phyloP scores from a whole-genome alignment of 495 filamentous ascomycete species.

The Aspergillus nidulans region DNA sequence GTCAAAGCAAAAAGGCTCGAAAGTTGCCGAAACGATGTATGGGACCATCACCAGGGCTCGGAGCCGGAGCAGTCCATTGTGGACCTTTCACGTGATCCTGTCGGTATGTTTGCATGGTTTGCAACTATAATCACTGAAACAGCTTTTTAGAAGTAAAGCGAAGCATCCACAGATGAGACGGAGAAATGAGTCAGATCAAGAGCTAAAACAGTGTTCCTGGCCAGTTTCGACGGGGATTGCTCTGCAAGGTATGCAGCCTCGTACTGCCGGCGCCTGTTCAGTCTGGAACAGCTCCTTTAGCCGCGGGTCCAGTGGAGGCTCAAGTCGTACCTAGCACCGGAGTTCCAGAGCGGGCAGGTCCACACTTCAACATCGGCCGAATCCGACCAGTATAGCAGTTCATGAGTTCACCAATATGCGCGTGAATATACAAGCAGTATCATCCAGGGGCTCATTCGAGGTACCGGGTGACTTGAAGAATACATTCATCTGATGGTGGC shows the following conservation, averaged over 20 bases:
- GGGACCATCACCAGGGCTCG: too few species aligned
- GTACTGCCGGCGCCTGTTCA: neutral
- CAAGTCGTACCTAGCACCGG: neutral
- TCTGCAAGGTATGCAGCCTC: slow-evolving; percentile 1
- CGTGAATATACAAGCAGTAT: slow-evolving; percentile 6
- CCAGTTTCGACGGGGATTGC: neutral
- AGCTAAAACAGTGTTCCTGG: neutral
- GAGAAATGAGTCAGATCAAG: slow-evolving; percentile 11
- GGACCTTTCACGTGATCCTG: neutral
- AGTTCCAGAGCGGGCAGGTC: neutral
- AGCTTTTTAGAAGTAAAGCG: neutral
- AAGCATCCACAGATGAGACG: slow-evolving; percentile 1
- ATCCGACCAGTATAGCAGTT: neutral
- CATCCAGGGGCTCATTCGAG: neutral
- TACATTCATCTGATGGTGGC: slow-evolving; percentile 1
- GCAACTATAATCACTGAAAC: neutral
- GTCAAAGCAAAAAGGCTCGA: neutral
- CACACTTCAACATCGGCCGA: slow-evolving; percentile 10
- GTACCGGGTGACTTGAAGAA: neutral
- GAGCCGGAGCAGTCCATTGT: neutral
- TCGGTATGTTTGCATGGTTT: slow-evolving; percentile 30
- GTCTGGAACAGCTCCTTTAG: slow-evolving; percentile 12
- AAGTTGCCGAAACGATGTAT: slow-evolving; percentile 6
- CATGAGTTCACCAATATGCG: neutral
- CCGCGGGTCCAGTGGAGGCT: slow-evolving; percentile 22